Conservation (phyloP, 2,329 filamentous ascomycete genomes). For the Coniochaeta sp. region DNA sequence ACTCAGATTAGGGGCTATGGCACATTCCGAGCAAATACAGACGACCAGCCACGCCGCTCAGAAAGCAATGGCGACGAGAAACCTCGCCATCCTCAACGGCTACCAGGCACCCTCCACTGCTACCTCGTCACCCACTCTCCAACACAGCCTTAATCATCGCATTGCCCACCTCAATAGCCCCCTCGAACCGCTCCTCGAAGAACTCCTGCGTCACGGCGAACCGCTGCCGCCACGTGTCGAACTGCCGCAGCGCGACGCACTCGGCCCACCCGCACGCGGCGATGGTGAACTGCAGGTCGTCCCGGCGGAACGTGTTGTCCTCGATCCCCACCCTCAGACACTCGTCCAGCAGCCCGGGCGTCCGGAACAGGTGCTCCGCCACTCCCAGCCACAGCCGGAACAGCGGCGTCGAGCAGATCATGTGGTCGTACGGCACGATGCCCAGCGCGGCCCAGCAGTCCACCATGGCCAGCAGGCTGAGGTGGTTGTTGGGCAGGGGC, state of each 20-base stretch:
- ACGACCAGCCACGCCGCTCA: not conserved
- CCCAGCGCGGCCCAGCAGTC: constrained; percentile 95
- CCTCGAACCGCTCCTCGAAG: constrained; percentile 83
- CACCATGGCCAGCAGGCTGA: constrained; percentile 90
- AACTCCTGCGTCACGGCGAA: constrained; percentile 87
- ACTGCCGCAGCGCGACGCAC: constrained; percentile 84
- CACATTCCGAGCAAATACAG: not conserved
- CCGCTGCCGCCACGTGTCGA: constrained; percentile 85
- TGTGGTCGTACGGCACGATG: constrained; percentile 97
- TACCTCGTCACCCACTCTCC: constrained; percentile 59
- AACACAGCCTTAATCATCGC: constrained; percentile 96
- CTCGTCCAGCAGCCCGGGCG: constrained; percentile 71
- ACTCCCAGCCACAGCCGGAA: constrained; percentile 96
- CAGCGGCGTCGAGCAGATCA: constrained; percentile 97
- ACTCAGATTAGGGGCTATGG: not conserved
- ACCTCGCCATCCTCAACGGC: not conserved
- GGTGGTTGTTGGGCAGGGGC: constrained; percentile 81
- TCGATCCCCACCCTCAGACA: constrained; percentile 79
- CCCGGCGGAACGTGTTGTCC: constrained; percentile 86
- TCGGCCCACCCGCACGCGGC: constrained; percentile 94
- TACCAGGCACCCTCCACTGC: not conserved
- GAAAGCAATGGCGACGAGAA: not conserved
- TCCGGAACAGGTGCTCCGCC: constrained; percentile 92
- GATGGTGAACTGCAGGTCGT: constrained; percentile 97
- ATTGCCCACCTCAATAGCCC: constrained; percentile 82